Conservation (phyloP, 2,329 filamentous ascomycete species). For the Sporothrix phasma region DNA sequence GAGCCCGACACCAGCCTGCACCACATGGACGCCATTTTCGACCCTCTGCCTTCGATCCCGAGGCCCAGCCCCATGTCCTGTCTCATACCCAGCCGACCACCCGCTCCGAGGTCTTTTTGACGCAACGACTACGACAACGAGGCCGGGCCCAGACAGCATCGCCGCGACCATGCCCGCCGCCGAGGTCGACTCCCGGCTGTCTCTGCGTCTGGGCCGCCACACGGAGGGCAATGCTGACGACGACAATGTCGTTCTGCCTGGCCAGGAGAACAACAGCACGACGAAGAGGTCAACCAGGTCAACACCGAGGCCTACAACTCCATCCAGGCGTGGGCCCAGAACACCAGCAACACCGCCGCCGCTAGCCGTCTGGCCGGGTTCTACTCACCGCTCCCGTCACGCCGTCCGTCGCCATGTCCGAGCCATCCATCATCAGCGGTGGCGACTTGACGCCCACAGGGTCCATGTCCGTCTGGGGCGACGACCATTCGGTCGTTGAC, state of each 20-base stretch:
- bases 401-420: slow-evolving; percentile 39
- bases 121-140: slow-evolving; percentile 8
- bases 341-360: slow-evolving; percentile 36
- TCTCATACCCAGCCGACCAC: too few relatives aligned
- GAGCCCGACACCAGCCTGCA: slow-evolving; percentile 27
- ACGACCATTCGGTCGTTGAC: slow-evolving; percentile 23
- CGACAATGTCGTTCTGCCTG: slow-evolving; percentile 43
- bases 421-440: slow-evolving; percentile 39
- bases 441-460: slow-evolving; percentile 49
- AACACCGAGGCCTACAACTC: slow-evolving; percentile 44
- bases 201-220: slow-evolving; percentile 18
- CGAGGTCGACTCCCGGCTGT: slow-evolving; percentile 18
- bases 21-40: slow-evolving; percentile 12
- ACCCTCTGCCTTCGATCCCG: slow-evolving; percentile 9
- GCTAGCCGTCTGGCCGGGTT: slow-evolving; percentile 40
- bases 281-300: slow-evolving; percentile 35
- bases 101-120: slow-evolving; percentile 18
- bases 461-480: slow-evolving; percentile 39
- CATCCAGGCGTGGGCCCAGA: slow-evolving; percentile 56
- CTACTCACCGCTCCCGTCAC: slow-evolving; percentile 51
- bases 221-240: slow-evolving; percentile 31
- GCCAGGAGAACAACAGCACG: slow-evolving; percentile 30
- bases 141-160: not conserved
- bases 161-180: not conserved
- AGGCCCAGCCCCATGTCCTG: too few relatives aligned